phyloP scores from a whole-genome alignment of 306 rosid genomes.

The Elaeagnus macrophylla region DNA sequence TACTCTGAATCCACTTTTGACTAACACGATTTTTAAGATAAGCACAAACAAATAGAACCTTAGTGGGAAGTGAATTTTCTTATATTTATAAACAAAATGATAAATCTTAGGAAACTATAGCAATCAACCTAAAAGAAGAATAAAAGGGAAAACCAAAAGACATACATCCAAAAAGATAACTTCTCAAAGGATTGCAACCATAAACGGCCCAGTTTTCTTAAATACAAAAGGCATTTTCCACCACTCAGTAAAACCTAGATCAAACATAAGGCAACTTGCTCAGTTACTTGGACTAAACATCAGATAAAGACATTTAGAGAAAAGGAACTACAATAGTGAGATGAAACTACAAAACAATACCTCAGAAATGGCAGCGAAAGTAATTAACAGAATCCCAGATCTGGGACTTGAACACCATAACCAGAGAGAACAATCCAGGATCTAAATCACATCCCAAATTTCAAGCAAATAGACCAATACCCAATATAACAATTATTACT shows the following conservation, averaged over 20 bases:
- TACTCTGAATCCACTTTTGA: no score
- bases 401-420: constrained; percentile 30
- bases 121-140: no score
- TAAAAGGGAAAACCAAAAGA: neutral
- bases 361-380: neutral
- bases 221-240: neutral
- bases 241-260: no score
- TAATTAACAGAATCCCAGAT: constrained; percentile 39
- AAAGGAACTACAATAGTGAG: no score
- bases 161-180: constrained; percentile 15
- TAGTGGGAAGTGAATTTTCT: no score
- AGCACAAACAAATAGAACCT: no score
- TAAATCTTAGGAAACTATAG: no score
- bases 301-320: no score
- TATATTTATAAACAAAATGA: no score
- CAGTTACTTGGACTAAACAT: no score
- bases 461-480: neutral
- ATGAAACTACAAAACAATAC: constrained; percentile 12
- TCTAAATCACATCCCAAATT: constrained; percentile 24
- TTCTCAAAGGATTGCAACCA: neutral
- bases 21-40: no score
- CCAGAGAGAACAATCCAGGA: constrained; percentile 16
- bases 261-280: no score
- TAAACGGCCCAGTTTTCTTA: neutral
- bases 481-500: neutral